Evolutionary conservation across 1,284 basidiomycete species (phyloP), one percentile per base, ranked within the genome.

Genomic region (Hemileia vastatrix): DNA sequence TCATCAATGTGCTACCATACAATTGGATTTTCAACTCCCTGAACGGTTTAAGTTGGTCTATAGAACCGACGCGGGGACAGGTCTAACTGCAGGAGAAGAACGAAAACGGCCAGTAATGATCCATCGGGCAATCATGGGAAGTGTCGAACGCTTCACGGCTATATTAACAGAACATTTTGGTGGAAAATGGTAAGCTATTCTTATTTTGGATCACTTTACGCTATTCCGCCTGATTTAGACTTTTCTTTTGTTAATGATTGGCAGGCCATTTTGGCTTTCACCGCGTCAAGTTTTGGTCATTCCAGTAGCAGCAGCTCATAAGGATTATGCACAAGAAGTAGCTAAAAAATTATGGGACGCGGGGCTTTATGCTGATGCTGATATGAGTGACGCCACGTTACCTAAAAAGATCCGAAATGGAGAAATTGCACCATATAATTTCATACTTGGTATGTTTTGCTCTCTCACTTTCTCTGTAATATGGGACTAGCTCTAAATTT

Each of bases 1-100:
- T 36, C 93, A 92, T 84, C 95, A 99, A 78, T 98, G 95, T 71
- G 94, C 93, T 50, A 98, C 95, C 3, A 97, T 98, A 77, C 89
- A 98, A 78, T 88, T 99, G 68, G 95, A 98, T 80, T 99, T 97
- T 84, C 91, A 98, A 78, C 83, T 99, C 6, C 95, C 95, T n/a
- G 87, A 96, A 74, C 86, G 91, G 54, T 98, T 99, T 82, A 87
- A 95, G 77, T 82, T 99, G 67, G 87, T 87, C 74, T 98, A 92
- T 79, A 87, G 91, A 47, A 84, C 57, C 24, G 86, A 86, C 64
- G 78, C 72, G 6, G 71, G 68, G 9, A 67, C 65, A 19, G 71
- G 67, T 8, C 72, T 80, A 11, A 80, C 78, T 27, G 51, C 56
- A 15, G 67, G 62, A 8, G 77, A 82, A 15, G 73, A 68, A n/a